phyloP scores from a whole-genome alignment of 2,329 filamentous ascomycete species.

The Colletotrichum sublineola region DNA sequence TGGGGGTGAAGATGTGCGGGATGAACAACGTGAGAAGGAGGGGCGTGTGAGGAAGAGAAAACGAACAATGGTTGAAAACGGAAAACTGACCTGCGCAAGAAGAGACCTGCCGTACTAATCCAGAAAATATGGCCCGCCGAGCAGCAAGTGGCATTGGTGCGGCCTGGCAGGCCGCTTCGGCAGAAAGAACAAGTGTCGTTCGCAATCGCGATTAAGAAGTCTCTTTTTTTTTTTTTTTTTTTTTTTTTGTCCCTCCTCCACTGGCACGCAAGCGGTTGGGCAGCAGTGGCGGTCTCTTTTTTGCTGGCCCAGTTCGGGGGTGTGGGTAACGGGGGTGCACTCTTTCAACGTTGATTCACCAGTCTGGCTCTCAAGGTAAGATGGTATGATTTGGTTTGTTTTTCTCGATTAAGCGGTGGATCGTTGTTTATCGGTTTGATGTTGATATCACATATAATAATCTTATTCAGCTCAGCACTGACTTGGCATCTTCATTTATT shows the following conservation, averaged over 20 bases:
- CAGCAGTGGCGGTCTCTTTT: conserved; percentile 37
- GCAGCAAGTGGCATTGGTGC: conserved; percentile 29
- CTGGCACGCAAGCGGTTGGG: conserved; percentile 34
- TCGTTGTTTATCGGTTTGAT: background rate
- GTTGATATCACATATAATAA: background rate
- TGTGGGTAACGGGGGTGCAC: conserved; percentile 27
- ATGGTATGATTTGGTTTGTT: conserved; percentile 10
- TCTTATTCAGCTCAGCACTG: background rate
- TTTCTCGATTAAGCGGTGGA: conserved; percentile 8
- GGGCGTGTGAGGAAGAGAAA: conserved; percentile 24
- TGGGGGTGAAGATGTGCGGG: conserved; percentile 29
- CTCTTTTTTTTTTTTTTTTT: conserved; percentile 33
- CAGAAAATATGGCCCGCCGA: background rate
- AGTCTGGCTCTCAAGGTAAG: conserved; percentile 15
- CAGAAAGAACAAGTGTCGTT: conserved; percentile 32
- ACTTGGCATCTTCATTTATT: background rate
- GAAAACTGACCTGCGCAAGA: conserved; percentile 19
- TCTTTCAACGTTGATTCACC: conserved; percentile 10
- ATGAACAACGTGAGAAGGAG: conserved; percentile 26
- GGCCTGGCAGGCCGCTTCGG: conserved; percentile 28
- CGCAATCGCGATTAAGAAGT: conserved; percentile 42
- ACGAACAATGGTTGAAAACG: conserved; percentile 12
- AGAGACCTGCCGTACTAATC: conserved; percentile 10
- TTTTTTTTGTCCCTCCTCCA: background rate
- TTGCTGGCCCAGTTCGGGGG: conserved; percentile 6